Conservation (phyloP, 1,284 basidiomycete genomes). For the Neonothopanus nambi region DNA sequence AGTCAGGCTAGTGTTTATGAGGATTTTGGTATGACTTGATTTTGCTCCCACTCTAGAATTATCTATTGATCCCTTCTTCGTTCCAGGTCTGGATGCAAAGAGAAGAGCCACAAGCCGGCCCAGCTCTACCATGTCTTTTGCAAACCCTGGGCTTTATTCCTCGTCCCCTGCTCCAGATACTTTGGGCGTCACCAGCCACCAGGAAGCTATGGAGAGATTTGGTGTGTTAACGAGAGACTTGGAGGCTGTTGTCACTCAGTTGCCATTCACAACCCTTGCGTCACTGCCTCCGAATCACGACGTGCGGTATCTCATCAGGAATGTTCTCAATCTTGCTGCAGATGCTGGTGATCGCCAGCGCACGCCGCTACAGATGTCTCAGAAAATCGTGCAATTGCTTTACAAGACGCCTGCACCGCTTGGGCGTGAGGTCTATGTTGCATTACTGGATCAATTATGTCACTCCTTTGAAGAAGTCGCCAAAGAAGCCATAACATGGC, state of each 20-base stretch:
- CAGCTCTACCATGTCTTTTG: conserved; percentile 60
- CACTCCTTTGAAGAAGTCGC: conserved; percentile 89
- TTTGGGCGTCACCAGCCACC: conserved; percentile 45
- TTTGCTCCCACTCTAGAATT: neutral
- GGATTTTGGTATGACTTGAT: conserved; percentile 72
- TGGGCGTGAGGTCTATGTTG: conserved; percentile 89
- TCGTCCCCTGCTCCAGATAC: conserved; percentile 51
- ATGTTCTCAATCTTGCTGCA: conserved; percentile 78
- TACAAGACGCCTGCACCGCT: conserved; percentile 85
- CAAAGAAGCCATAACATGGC: conserved; percentile 96
- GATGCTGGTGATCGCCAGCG: conserved; percentile 81
- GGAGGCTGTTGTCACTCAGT: conserved; percentile 74
- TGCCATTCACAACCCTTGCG: conserved; percentile 66
- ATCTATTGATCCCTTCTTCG: conserved; percentile 9
- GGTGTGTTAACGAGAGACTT: conserved; percentile 76
- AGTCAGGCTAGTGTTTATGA: conserved; percentile 93
- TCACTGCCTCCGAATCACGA: conserved; percentile 83
- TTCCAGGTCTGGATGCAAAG: conserved; percentile 51
- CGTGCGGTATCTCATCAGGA: conserved; percentile 79
- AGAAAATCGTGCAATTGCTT: conserved; percentile 88
- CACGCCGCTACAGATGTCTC: conserved; percentile 90
- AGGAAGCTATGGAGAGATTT: conserved; percentile 79
- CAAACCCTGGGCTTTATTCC: conserved; percentile 41
- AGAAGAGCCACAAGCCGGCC: conserved; percentile 62
- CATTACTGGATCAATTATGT: conserved; percentile 88